Conservation (phyloP, 208 protist genomes). For the Crithidia bombi region DNA sequence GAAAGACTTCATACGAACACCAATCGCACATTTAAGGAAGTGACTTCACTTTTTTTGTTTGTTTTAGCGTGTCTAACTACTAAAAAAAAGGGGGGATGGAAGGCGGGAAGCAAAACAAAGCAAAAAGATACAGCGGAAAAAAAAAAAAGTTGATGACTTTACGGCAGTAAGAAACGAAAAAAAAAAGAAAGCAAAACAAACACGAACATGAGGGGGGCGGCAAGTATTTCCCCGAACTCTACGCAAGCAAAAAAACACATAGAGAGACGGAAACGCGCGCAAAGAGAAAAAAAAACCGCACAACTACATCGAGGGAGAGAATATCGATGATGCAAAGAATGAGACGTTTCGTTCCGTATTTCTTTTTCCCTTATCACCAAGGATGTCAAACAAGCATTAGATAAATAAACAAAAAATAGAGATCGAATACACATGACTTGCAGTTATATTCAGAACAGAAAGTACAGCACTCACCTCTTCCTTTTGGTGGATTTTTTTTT, state of each 20-base stretch:
- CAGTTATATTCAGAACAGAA: background rate
- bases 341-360: background rate
- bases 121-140: too few relatives aligned
- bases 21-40: too few relatives aligned
- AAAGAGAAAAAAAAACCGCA: constrained; percentile 3
- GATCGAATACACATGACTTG: background rate
- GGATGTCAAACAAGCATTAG: constrained; percentile 8
- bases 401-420: constrained; percentile 2
- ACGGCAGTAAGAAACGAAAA: too few relatives aligned
- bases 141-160: too few relatives aligned
- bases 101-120: too few relatives aligned
- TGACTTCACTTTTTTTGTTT: background rate
- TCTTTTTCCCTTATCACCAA: constrained; percentile 6
- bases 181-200: background rate
- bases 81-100: too few relatives aligned
- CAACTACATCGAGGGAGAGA: background rate
- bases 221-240: background rate
- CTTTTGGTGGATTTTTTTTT: background rate
- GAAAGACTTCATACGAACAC: too few relatives aligned
- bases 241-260: constrained; percentile 18
- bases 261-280: background rate
- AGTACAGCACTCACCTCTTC: background rate
- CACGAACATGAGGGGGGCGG: background rate
- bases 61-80: too few relatives aligned
- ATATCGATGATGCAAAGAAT: background rate